phyloP scores from a whole-genome alignment of 1,284 basidiomycete species.

The Ganoderma boninense region DNA sequence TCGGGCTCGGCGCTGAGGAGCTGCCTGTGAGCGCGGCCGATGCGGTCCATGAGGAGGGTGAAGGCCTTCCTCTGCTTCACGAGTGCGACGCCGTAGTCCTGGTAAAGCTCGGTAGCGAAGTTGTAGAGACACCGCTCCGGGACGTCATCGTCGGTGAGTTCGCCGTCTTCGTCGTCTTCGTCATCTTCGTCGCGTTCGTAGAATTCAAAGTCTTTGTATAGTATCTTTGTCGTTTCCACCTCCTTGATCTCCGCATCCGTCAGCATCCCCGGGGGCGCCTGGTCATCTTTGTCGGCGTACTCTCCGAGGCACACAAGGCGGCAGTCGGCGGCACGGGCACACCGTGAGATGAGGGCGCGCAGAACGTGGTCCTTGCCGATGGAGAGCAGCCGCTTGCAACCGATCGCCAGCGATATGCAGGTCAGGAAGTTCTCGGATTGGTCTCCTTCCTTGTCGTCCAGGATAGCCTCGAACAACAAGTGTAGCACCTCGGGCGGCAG shows the following conservation, averaged over 20 bases:
- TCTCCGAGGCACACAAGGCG: slow-evolving; percentile 31
- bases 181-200: background rate
- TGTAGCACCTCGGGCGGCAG: slow-evolving; percentile 3
- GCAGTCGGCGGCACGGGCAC: slow-evolving; percentile 13
- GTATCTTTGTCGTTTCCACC: background rate
- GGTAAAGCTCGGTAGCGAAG: too few species aligned
- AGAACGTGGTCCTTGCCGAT: slow-evolving; percentile 15
- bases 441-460: background rate
- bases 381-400: slow-evolving; percentile 19
- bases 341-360: background rate
- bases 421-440: background rate
- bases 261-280: slow-evolving; percentile 18
- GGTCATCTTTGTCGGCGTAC: slow-evolving; percentile 1
- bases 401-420: background rate
- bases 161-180: background rate
- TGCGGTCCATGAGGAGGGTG: too few species aligned
- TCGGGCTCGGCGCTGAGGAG: too few species aligned
- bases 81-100: too few species aligned
- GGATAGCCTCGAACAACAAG: background rate
- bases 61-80: too few species aligned
- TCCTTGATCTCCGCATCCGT: slow-evolving; percentile 16
- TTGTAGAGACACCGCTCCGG: too few species aligned
- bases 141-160: too few species aligned
- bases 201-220: background rate
- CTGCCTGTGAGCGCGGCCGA: too few species aligned